phyloP scores from a whole-genome alignment of 2,329 filamentous ascomycete genomes.

The Ilyonectria destructans region DNA sequence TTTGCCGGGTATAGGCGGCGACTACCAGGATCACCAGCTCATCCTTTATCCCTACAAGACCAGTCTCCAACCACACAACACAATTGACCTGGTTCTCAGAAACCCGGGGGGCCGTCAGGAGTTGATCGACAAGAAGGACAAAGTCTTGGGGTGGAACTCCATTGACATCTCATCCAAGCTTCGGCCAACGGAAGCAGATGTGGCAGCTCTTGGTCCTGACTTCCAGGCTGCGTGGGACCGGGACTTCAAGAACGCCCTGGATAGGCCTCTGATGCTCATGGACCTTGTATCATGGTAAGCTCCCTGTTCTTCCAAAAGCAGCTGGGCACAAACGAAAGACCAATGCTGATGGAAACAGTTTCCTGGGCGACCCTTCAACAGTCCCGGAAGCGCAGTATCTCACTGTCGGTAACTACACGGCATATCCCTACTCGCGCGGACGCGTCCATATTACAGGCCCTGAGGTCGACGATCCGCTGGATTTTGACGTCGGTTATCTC shows the following conservation, averaged over 20 bases:
- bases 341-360: constrained; percentile 45
- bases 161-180: constrained; percentile 71
- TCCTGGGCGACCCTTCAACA: constrained; percentile 60
- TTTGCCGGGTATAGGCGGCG: constrained; percentile 67
- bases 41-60: constrained; percentile 66
- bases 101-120: constrained; percentile 63
- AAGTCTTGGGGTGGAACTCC: constrained; percentile 71
- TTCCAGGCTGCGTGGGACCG: constrained; percentile 70
- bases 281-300: constrained; percentile 50
- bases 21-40: constrained; percentile 72
- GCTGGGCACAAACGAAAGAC: constrained; percentile 23
- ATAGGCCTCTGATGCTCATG: constrained; percentile 66
- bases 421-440: constrained; percentile 28
- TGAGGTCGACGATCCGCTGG: too few relatives aligned
- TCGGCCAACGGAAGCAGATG: constrained; percentile 68
- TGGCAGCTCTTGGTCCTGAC: constrained; percentile 66
- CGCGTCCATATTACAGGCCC: too few relatives aligned
- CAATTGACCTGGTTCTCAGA: constrained; percentile 66
- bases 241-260: constrained; percentile 63
- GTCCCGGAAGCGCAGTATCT: constrained; percentile 66
- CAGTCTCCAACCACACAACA: constrained; percentile 51
- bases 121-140: constrained; percentile 64
- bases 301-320: accelerated
- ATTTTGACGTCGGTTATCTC: too few relatives aligned
- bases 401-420: constrained; percentile 64